A percentile compares a stretch with the other conserved stretches of the same genome.
These are phyloP conservation scores for Rhodotorula taiwanensis DNA, from an alignment of 768 basidiomycete genomes.

Conservation along the genomic window DNA sequence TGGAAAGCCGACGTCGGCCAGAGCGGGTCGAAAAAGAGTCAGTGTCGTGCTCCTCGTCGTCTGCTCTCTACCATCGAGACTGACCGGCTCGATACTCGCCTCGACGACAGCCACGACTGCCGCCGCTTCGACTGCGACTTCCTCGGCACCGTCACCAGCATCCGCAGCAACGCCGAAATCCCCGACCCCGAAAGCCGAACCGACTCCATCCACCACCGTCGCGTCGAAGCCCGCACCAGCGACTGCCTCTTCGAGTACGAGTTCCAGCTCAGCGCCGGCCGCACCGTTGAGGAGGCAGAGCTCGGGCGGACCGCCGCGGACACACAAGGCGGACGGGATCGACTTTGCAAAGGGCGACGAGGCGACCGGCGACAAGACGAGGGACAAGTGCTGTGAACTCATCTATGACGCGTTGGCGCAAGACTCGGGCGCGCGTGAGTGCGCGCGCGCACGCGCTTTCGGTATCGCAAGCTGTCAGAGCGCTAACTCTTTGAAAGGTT, in stretches of 20 bases:
- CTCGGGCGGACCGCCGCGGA: conserved; percentile 24
- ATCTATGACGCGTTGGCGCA: conserved; percentile 82
- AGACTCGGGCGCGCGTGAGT: conserved; percentile 83
- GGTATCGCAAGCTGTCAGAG: no score
- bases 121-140: conserved; percentile 5
- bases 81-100: not conserved
- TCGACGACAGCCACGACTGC: not conserved
- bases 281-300: conserved; percentile 11
- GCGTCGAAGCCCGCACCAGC: no score
- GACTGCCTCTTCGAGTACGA: not conserved
- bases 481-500: not conserved
- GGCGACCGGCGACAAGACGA: conserved; percentile 47
- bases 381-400: conserved; percentile 82
- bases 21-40: conserved; percentile 40
- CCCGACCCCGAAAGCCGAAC: conserved; percentile 32
- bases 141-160: conserved; percentile 32
- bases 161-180: conserved; percentile 22
- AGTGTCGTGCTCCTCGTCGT: not conserved
- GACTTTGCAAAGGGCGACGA: not conserved
- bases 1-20: conserved; percentile 84
- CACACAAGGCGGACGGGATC: conserved; percentile 25
- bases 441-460: not conserved
- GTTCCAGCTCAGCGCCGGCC: not conserved
- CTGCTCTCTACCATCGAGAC: not conserved
- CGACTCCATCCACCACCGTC: not conserved